A percentile compares a stretch with the other conserved stretches of the same genome.
phyloP scores from a whole-genome alignment of 495 filamentous ascomycete genomes.

The Tuber magnatum region DNA sequence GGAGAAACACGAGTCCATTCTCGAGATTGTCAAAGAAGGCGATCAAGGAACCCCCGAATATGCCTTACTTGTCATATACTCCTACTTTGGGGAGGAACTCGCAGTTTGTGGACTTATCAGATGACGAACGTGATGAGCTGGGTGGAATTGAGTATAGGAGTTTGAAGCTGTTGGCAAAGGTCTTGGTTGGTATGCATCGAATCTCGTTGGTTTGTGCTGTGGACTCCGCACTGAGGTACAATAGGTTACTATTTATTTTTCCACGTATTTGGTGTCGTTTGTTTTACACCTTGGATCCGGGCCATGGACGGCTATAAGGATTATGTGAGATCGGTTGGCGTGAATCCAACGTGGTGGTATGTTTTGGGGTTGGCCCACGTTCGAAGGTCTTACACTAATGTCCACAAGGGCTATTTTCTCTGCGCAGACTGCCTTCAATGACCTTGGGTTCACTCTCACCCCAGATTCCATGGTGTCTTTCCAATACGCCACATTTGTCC shows the following conservation, averaged over 20 bases:
- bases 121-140: conserved; percentile 53
- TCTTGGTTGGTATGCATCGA: conserved; percentile 46
- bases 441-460: conserved; percentile 65
- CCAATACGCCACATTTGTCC: conserved; percentile 53
- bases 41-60: conserved; percentile 26
- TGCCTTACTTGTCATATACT: conserved; percentile 86
- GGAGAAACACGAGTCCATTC: conserved; percentile 30
- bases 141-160: conserved; percentile 60
- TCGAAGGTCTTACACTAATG: conserved; percentile 10
- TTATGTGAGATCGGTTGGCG: conserved; percentile 55
- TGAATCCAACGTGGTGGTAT: conserved; percentile 71
- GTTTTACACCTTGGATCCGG: conserved; percentile 71
- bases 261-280: conserved; percentile 47
- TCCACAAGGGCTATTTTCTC: conserved; percentile 65
- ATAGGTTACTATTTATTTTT: conserved; percentile 47
- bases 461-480: conserved; percentile 66
- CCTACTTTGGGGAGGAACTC: conserved; percentile 89
- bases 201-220: background rate
- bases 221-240: background rate
- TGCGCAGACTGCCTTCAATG: conserved; percentile 75
- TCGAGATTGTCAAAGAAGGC: conserved; percentile 28
- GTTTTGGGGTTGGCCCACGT: conserved; percentile 7
- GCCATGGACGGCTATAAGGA: conserved; percentile 47
- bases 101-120: conserved; percentile 68
- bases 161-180: conserved; percentile 51